Percentiles rank a stretch among this genome's conserved stretches.
Conservation (phyloP, 352 stramenopile genomes). For the Globisporangium ultimum region DNA sequence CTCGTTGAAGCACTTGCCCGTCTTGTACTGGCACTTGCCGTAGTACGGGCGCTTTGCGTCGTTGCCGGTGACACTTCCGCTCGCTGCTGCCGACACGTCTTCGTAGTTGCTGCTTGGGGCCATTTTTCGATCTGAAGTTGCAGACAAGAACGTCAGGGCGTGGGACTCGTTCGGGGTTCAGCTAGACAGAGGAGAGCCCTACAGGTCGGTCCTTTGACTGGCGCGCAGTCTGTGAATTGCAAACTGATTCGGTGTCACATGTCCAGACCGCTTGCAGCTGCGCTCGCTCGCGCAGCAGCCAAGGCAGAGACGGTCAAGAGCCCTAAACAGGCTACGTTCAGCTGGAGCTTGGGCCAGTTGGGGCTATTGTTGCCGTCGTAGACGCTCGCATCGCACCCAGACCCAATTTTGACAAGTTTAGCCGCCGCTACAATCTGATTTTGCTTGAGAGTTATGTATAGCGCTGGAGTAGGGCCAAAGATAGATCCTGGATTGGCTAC, state of each 20-base stretch:
- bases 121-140: constrained; percentile 30
- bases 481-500: background rate
- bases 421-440: background rate
- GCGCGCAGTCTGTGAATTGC: constrained; percentile 35
- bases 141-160: background rate
- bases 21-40: constrained; percentile 88
- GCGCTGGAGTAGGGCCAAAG: background rate
- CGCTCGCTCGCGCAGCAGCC: background rate
- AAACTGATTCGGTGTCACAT: constrained; percentile 33
- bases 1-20: constrained; percentile 86
- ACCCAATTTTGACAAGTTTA: background rate
- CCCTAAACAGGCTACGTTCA: background rate
- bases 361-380: background rate
- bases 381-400: background rate
- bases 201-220: background rate
- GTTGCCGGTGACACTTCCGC: constrained; percentile 3
- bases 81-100: constrained; percentile 6
- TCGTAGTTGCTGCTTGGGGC: constrained; percentile 25
- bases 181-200: background rate
- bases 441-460: no score
- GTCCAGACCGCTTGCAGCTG: background rate
- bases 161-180: background rate
- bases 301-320: background rate
- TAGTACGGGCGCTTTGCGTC: constrained; percentile 36
- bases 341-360: background rate